Base-by-base conservation (phyloP, 768 basidiomycete genomes). In the Amanita polypyramis region DNA sequence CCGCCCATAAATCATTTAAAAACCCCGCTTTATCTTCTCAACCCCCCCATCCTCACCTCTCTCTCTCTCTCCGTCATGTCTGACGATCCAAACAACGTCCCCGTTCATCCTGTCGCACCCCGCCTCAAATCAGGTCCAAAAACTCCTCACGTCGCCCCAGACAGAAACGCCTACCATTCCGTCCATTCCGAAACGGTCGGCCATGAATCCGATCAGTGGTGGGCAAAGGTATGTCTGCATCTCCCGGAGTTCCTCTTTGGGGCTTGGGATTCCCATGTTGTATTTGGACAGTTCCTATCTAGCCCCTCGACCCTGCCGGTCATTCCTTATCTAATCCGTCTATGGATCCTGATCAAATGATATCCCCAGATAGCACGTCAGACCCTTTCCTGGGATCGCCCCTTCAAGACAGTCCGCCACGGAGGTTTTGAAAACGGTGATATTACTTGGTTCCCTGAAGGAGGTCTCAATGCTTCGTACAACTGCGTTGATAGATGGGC, bases 401-500 rank as follows among this genome's bases (percentile, higher is more conserved):
- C 88, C 9, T 97, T 96, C 76, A 72, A 80, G 52, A 92, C 82
- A 20, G 91, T 97, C 50, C 71, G 84, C 58, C 70, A 85, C 3
- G 95, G 95, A 37, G 70, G 74, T 5, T 97, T 98, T 58, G 73
- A 76, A 58, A 77, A 75, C 1, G 95, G 94, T 23, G 90, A 96
- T 61, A 81, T 95, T 51, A 76, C 76, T 53, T 98, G 95, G 95
- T 98, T 97, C 76, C 91, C 91, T 4, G 94, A 99, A 58, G 95
- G 95, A 25, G 83, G 73, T 3, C 67, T 95, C 56, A 96, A 94
- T 59, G 95, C 85, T 1, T 81, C 91, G 7, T 98, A 98, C 75
- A 99, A 99, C 67, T 95, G 92, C 58, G 90, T 99, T 43, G 96
- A 99, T 64, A 80, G 95, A 49, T 94, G 91, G 84, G 95, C 90